Evolutionary conservation across 2,329 filamentous ascomycete genomes (phyloP), one percentile per base, ranked within the genome.

Genomic region (Fusarium luffae): DNA sequence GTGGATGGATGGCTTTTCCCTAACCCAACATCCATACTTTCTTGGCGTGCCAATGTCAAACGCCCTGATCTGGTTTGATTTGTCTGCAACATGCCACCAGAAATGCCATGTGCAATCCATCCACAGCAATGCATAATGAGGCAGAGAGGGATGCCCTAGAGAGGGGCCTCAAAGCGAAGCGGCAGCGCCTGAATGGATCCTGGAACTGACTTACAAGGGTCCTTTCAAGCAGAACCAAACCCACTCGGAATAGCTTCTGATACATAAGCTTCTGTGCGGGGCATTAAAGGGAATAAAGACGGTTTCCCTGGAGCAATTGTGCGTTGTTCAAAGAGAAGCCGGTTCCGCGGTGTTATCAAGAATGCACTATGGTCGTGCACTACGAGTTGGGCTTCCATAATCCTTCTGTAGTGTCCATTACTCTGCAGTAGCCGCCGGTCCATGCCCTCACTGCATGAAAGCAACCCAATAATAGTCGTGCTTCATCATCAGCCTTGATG

Each of bases 1-100:
- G 58, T 68, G 68, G 55, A 61, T 63, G 62, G 66, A 59, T 70
- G 28, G 67, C 51, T 68, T 70, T 54, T 54, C 23, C 34, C 34
- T 37, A 11, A 37, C 34, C 43, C 50, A 41, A 58, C 52, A 63
- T 37, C 34, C 18, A 37, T 66, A 25, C 61, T 67, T 65, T 60
- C 65, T 56, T 69, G 50, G 61, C 49, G 23, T 46, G 25, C 41
- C 34, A 32, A 32, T 43, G 16, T 42, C 40, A 58, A 58, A 49
- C 34, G 51, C 48, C 47, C 41, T 70, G 62, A 54, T 64, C 64
- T 68, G 55, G 51, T 59, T 61, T 70, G 62, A 54, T 64, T 68
- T 68, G 55, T 60, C 63, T 61, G 44, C 41, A 40, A 51, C 56
- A 58, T 37, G 46, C 40, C 41, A 10, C 41, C 37, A 65, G 59